Conservation (phyloP, 2,329 filamentous ascomycete genomes). For the Magnaporthales sp. region DNA sequence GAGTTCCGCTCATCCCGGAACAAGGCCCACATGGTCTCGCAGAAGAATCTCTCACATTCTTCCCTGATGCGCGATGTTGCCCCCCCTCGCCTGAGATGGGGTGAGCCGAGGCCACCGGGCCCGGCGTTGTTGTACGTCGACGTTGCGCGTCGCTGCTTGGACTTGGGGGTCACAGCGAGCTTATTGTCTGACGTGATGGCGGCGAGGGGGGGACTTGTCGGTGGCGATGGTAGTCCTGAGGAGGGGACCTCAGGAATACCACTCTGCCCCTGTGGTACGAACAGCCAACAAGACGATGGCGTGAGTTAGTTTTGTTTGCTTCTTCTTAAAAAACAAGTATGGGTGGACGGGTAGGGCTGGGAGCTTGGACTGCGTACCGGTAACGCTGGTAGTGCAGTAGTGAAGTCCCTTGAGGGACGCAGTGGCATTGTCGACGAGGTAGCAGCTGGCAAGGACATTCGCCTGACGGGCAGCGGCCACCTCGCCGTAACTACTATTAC, state of each 20-base stretch:
- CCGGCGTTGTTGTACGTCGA: conserved; percentile 27
- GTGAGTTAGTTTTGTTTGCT: conserved; percentile 12
- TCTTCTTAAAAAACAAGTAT: not conserved
- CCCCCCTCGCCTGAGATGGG: conserved; percentile 57
- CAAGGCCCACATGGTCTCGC: conserved; percentile 85
- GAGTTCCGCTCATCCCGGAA: conserved; percentile 92
- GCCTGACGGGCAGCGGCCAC: conserved; percentile 48
- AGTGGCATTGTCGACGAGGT: conserved; percentile 63
- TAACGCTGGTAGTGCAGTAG: conserved; percentile 88
- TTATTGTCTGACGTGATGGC: conserved; percentile 61
- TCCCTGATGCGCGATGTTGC: conserved; percentile 93
- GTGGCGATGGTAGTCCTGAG: conserved; percentile 77
- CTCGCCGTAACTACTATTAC: conserved; percentile 74
- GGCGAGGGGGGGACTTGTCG: conserved; percentile 83
- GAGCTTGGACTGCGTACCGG: conserved; percentile 44
- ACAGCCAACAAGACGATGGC: conserved; percentile 2
- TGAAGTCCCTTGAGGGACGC: conserved; percentile 74
- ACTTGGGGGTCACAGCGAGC: conserved; percentile 55
- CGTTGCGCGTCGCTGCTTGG: conserved; percentile 25
- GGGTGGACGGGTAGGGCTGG: conserved; percentile 8
- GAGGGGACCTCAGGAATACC: conserved; percentile 89
- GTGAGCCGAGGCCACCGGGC: conserved; percentile 22
- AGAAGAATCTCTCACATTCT: conserved; percentile 99
- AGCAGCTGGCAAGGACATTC: conserved; percentile 86
- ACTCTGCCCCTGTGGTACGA: conserved; percentile 59